Base-by-base conservation (phyloP, 441 rosid genomes). In the Rhodomyrtus psidioides region DNA sequence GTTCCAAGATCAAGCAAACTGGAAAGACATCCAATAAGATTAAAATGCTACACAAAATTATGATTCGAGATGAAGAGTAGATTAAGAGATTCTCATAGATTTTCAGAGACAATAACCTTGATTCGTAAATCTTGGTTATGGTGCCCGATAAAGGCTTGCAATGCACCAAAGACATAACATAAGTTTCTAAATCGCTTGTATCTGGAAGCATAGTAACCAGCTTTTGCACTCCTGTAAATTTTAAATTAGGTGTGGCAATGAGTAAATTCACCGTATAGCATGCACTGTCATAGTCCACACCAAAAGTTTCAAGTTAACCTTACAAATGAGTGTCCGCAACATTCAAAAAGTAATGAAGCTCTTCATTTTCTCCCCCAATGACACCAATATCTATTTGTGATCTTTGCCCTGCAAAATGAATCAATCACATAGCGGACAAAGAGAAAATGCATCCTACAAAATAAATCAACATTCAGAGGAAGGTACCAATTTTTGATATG, bases 271-370 rank as follows among this genome's bases (percentile, higher is more conserved):
- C 83, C 54, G 82, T 74, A 83, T 81, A 85, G 89, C 56, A 83
- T 28, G 59, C 19, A 19, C 86, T 74, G 83, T 82, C 65, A 75
- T 53, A 75, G n/a, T 82, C 44, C 62, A 86, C 54, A 82, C 58
- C 76, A 88, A 74, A 83, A 84, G 58, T 53, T 86, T 42, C 54
- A 76, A 87, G 88, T 86, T 88, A 89, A 88, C 30, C 96, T 93
- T 95, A 97, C 99, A 97, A 91, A 90, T 97, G 99, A 92, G 94
- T 87, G 90, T 97, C 99, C n/a, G 98, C 99, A 74, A 94, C 98
- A 84, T 97, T 97, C 79, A 97, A 88, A 86, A 95, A 97, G 91
- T 95, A 95, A 88, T 94, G 98, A 79, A 89, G 83, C 84, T 90
- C 95, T 87, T 81, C 92, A 83, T 88, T 91, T 87, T 90, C 93